These are phyloP conservation scores for Picochlorum sp. DNA, from an alignment of 139 green algal genomes.

Conservation along the genomic window DNA sequence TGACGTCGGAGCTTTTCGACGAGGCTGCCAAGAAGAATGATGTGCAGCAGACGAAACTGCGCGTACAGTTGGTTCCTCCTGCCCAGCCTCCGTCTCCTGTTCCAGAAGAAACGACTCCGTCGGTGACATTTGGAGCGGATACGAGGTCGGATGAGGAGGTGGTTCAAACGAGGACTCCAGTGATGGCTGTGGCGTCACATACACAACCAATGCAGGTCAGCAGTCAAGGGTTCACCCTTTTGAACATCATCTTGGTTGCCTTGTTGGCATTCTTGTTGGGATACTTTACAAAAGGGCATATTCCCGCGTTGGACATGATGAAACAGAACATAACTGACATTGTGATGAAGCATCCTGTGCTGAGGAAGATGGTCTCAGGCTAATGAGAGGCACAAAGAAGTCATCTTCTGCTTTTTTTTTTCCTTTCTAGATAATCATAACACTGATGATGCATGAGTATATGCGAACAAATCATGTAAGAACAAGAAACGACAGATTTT, in stretches of 20 bases:
- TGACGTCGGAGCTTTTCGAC: constrained; percentile 48
- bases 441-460: too few relatives aligned
- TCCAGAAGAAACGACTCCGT: constrained; percentile 34
- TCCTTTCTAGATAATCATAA: too few relatives aligned
- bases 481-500: too few relatives aligned
- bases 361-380: too few relatives aligned
- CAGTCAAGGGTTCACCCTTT: constrained; percentile 1
- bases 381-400: too few relatives aligned
- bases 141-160: background rate
- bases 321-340: too few relatives aligned
- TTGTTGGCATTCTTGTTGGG: constrained; percentile 43
- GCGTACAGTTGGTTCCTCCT: constrained; percentile 48
- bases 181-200: background rate
- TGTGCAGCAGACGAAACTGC: constrained; percentile 55
- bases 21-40: constrained; percentile 16
- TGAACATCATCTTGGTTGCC: constrained; percentile 39
- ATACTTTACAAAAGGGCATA: background rate
- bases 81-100: constrained; percentile 60
- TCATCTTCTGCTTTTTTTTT: too few relatives aligned
- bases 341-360: too few relatives aligned
- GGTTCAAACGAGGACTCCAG: background rate
- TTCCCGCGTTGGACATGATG: background rate
- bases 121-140: background rate
- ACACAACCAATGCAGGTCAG: background rate
- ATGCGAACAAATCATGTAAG: too few relatives aligned